Evolutionary conservation across 2,329 filamentous ascomycete genomes (phyloP).

Genomic region (Pseudogymnoascus sp.): DNA sequence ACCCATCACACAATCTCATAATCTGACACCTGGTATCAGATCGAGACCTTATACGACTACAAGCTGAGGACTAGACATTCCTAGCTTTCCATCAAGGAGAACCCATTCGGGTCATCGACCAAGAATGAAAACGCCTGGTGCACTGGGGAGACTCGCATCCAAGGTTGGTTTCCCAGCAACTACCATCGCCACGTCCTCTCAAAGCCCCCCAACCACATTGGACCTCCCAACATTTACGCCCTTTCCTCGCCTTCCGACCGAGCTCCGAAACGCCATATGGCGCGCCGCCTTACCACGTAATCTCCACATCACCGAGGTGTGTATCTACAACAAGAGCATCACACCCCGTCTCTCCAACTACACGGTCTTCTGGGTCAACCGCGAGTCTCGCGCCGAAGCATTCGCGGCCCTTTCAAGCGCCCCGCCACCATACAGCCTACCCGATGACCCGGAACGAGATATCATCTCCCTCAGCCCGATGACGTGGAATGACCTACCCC

Average conservation of each 20-base stretch:
- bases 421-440: background rate
- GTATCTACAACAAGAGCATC: background rate
- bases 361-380: background rate
- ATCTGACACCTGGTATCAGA: background rate
- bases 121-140: background rate
- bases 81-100: background rate
- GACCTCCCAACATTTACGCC: conserved; percentile 12
- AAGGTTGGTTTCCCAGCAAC: background rate
- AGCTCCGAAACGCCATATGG: conserved; percentile 22
- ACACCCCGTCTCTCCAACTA: background rate
- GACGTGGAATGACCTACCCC: background rate
- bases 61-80: background rate
- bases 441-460: background rate
- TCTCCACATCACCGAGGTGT: background rate
- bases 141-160: background rate
- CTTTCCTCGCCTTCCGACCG: conserved; percentile 19
- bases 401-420: background rate
- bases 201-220: background rate
- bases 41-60: background rate
- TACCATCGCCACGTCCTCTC: background rate
- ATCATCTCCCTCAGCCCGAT: background rate
- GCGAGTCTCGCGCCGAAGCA: background rate
- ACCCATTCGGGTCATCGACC: background rate
- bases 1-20: background rate
- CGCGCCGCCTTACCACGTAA: conserved; percentile 16